Evolutionary conservation across 805 yeast genomes (phyloP), one percentile per base, ranked within the genome.

Genomic region (Cyberlindnera meyerae): DNA sequence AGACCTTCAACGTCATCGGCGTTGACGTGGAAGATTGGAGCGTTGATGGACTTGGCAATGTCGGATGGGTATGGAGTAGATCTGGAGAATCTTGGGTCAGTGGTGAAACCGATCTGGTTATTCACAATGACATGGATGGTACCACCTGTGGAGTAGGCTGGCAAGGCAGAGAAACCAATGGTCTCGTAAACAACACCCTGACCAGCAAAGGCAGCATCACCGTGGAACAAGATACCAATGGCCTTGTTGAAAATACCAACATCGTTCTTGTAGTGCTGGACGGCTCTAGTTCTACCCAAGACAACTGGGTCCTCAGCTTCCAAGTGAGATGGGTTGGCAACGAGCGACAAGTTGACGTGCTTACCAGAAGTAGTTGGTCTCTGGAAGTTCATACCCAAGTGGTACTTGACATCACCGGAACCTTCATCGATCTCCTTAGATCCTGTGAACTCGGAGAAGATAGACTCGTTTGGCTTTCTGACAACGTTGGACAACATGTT

Each of bases 141-240:
- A 73, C 99, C 99, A 71, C 99, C 99, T 33, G 97, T 89, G 34
- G 96, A 77, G 71, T 85, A 93, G 51, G 93, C 96, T 51, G 96
- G 96, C 59, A 93, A 75, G 54, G 79, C 77, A 54, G 85, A 76
- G 68, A 93, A 83, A 40, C 97, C 97, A 84, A 90, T 80, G 37
- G 98, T 90, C 71, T 93, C 99, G 68, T 93, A 93, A 41, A 93
- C 97, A 39, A 93, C 94, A 79, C 99, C 99, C 70, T 93, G 98
- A 48, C 84, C 98, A 30, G 97, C 89, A 61, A 93, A 89, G 26
- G 98, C 98, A 40, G 99, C 96, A 65, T 93, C 99, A 75, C 99
- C 99, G 63, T 93, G 99, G 64, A 93, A 73, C 63, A 93, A 72
- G 43, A 93, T 84, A 48, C 93, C 82, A 74, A 93, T 71, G 31